These are phyloP conservation scores for Penicillium sp. DNA, from an alignment of 2,329 filamentous ascomycete species.

Conservation along the genomic window DNA sequence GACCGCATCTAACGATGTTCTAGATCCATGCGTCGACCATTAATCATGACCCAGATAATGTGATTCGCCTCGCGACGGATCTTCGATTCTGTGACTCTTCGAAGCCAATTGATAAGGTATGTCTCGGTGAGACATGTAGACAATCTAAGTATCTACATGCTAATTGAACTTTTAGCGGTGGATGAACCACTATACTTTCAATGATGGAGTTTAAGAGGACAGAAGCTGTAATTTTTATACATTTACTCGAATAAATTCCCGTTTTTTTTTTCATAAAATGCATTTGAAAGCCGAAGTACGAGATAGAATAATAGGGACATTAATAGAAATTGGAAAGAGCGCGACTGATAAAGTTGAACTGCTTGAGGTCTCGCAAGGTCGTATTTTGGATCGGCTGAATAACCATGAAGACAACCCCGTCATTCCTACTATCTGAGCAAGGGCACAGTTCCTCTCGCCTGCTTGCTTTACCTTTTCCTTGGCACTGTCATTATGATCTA, in stretches of 20 bases:
- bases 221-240: background rate
- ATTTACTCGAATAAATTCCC: background rate
- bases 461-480: background rate
- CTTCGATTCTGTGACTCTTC: slow-evolving; percentile 57
- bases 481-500: slow-evolving; percentile 17
- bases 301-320: background rate
- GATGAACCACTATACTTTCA: slow-evolving; percentile 42
- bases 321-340: background rate
- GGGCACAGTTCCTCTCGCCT: background rate
- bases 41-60: slow-evolving; percentile 53
- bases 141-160: background rate
- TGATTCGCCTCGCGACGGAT: slow-evolving; percentile 59
- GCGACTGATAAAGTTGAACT: background rate
- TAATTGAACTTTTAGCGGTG: slow-evolving; percentile 29
- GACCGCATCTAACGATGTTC: background rate
- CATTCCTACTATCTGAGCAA: slow-evolving; percentile 12
- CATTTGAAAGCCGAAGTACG: background rate
- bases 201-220: slow-evolving; percentile 30
- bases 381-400: background rate
- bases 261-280: background rate
- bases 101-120: slow-evolving; percentile 51
- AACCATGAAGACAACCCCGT: background rate
- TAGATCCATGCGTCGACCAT: slow-evolving; percentile 61
- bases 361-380: background rate
- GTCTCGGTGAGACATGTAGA: background rate